Evolutionary conservation across 768 basidiomycete genomes (phyloP), one percentile per base, ranked within the genome.

Genomic region (Leccinum longicurvipes): DNA sequence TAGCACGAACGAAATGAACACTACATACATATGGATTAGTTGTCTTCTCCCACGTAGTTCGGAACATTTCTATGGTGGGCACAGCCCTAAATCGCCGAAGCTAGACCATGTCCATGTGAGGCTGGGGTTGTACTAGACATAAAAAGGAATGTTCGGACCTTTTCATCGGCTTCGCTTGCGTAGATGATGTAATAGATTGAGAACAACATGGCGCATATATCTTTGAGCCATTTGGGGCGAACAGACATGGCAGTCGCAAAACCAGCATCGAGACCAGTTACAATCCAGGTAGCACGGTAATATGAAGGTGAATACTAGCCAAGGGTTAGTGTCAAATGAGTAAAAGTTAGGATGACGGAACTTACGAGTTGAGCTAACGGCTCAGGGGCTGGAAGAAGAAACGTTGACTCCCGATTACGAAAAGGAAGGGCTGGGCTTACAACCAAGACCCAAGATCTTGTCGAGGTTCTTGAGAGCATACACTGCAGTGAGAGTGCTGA

Each of bases 31-130:
- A 90, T 57, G 95, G 97, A 73, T 98, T 96, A 2, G 81, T 80
- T 0, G 93, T 92, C 78, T 99, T 99, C 73, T 96, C 95, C 97
- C 97, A 99, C 23, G 93, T 98, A 17, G 82, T 79, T 3, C 97
- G 85, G 23, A 99, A 81, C 89, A 98, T 93, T 74, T 99, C 96
- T 23, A 98, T 87, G 0, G 96, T 97, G 47, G 93, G 94, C 0
- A 95, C 84, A 23, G 96, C 93, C 64, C 97, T 80, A 68, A 91
- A 98, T 55, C 86, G 83, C 55, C 95, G 88, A 51, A 99, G 82
- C 94, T 98, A 66, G 32, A 54, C 14, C 52, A 50, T 19, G 48
- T 25, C 12, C 12, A 15, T 15, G 34, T 64, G 42, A 59, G 49
- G 21, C 12, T 41, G n/a, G 45, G 25, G 27, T 29, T n/a, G 25